Conservation (phyloP, 306 rosid genomes). For the Rosa rugosa region DNA sequence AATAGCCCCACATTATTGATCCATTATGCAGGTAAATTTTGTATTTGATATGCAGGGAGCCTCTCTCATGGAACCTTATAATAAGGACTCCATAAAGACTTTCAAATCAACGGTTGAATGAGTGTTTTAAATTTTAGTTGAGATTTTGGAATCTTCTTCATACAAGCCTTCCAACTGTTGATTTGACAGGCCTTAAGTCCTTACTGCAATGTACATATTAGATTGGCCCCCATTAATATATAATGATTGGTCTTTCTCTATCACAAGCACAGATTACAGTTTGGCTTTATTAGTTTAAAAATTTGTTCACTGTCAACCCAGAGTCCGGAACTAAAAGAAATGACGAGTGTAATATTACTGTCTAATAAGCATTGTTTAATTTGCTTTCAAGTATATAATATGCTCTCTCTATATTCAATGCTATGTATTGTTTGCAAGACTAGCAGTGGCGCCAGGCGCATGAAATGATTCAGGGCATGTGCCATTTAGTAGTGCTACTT, state of each 20-base stretch:
- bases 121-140: neutral
- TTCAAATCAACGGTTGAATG: neutral
- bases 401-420: neutral
- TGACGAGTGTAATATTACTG: neutral
- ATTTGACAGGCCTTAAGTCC: neutral
- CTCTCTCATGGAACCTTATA: neutral
- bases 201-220: too few relatives aligned
- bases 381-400: neutral
- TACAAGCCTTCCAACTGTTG: neutral
- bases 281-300: neutral
- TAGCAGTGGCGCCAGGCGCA: neutral
- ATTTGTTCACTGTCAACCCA: neutral
- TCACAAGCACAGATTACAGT: neutral
- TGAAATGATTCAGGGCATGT: neutral
- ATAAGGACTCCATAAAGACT: neutral
- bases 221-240: too few relatives aligned
- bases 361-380: neutral
- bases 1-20: constrained; percentile 73
- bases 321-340: neutral
- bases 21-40: constrained; percentile 89
- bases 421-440: neutral
- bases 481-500: neutral
- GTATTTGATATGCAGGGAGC: neutral
- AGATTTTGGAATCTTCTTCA: neutral
- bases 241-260: neutral